These are phyloP conservation scores for Diaporthe helianthi DNA, from an alignment of 2,329 filamentous ascomycete species.

Conservation along the genomic window DNA sequence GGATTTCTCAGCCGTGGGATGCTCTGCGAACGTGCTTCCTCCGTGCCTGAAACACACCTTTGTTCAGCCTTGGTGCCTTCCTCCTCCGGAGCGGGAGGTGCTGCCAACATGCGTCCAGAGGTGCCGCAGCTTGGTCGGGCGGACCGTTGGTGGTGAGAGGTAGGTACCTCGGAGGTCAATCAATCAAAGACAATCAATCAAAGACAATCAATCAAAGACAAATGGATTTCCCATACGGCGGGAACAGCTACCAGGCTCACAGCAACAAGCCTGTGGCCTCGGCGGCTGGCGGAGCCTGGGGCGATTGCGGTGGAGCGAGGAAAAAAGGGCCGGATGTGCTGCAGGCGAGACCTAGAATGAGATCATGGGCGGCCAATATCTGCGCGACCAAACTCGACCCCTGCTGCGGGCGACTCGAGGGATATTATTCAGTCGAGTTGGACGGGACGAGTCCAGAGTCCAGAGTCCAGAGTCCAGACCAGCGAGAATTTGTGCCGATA, in stretches of 20 bases:
- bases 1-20: constrained; percentile 17
- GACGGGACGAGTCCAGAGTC: constrained; percentile 7
- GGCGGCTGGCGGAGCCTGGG: constrained; percentile 33
- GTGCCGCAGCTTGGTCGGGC: constrained; percentile 4
- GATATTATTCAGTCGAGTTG: background rate
- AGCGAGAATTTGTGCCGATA: constrained; percentile 26
- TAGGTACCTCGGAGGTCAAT: constrained; percentile 24
- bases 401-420: constrained; percentile 22
- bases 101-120: background rate
- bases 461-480: constrained; percentile 16
- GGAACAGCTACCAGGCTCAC: constrained; percentile 26
- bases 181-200: constrained; percentile 10
- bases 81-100: background rate
- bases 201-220: constrained; percentile 9
- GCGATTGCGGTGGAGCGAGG: constrained; percentile 31
- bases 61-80: background rate
- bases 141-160: constrained; percentile 13
- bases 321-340: constrained; percentile 35
- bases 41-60: background rate
- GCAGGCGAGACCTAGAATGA: constrained; percentile 32
- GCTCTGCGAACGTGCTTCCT: constrained; percentile 5
- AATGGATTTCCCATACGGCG: background rate
- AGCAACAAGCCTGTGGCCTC: constrained; percentile 33
- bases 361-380: constrained; percentile 31
- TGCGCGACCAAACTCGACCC: constrained; percentile 30